phyloP scores from a whole-genome alignment of 257 asterid genomes.

The Solanum clarkiae region DNA sequence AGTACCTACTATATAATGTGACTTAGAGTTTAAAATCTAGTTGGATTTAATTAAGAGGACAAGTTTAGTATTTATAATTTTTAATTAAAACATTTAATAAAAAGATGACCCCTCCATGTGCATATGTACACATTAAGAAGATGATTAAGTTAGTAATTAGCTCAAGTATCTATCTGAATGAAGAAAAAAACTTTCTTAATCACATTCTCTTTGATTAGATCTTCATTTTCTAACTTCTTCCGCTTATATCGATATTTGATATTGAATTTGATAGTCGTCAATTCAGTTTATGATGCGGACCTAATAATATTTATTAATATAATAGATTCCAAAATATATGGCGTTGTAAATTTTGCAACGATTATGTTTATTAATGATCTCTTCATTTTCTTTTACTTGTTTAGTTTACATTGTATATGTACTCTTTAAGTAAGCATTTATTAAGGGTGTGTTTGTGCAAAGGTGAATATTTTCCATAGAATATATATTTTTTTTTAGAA shows the following conservation, averaged over 20 bases:
- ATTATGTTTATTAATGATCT: not conserved
- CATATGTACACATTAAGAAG: conserved; percentile 15
- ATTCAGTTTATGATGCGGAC: not conserved
- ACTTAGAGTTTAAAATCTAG: not conserved
- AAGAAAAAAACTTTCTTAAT: not conserved
- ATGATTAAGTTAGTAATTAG: not conserved
- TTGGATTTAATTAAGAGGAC: not conserved
- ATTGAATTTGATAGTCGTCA: not conserved
- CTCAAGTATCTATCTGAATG: not conserved
- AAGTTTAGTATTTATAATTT: not conserved
- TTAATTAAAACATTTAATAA: not conserved
- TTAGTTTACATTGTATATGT: not conserved
- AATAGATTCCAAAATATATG: not conserved
- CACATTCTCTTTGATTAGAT: not conserved
- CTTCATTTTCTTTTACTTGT: not conserved
- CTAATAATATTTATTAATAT: not conserved
- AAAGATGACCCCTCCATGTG: conserved; percentile 27
- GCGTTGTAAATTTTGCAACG: not conserved
- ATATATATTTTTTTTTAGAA: too few relatives aligned
- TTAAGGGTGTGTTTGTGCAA: not conserved
- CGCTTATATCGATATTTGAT: not conserved
- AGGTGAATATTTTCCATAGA: too few relatives aligned
- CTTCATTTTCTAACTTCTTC: not conserved
- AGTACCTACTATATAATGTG: not conserved
- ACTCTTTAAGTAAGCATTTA: not conserved